Evolutionary conservation across 306 rosid genomes (phyloP).

Genomic region (Vigna angularis): DNA sequence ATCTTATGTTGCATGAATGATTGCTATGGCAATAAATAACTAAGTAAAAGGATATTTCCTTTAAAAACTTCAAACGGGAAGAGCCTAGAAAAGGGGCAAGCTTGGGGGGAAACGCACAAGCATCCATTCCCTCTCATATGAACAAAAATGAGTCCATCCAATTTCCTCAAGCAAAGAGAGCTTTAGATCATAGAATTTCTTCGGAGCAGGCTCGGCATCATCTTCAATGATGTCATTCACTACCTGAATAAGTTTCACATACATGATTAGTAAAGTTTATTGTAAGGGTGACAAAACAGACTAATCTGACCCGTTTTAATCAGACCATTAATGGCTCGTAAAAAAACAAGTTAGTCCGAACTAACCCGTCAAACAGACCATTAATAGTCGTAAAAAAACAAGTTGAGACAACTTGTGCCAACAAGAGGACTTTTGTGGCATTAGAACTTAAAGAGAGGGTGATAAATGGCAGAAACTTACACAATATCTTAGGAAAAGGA

Average conservation of each 20-base stretch:
- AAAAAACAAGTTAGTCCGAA: too few species aligned
- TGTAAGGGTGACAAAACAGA: too few species aligned
- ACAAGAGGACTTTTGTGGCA: too few species aligned
- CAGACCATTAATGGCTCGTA: too few species aligned
- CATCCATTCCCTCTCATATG: slow-evolving; percentile 85
- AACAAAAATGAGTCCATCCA: slow-evolving; percentile 80
- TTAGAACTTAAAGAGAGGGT: background rate
- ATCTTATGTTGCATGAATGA: slow-evolving; percentile 10
- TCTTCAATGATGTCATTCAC: slow-evolving; percentile 78
- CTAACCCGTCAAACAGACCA: too few species aligned
- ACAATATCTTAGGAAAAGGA: slow-evolving; percentile 25
- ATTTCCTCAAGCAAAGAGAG: slow-evolving; percentile 82
- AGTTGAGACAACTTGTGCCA: too few species aligned
- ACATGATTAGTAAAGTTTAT: background rate
- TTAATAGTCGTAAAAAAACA: too few species aligned
- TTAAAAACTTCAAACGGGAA: slow-evolving; percentile 1
- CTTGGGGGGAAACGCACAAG: slow-evolving; percentile 80
- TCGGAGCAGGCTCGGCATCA: slow-evolving; percentile 67
- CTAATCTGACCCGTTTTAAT: too few species aligned
- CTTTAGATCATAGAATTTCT: slow-evolving; percentile 78
- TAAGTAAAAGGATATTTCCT: background rate
- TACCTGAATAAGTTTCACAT: slow-evolving; percentile 54
- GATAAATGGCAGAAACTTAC: background rate
- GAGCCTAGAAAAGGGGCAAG: slow-evolving; percentile 73
- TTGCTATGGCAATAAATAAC: background rate